A percentile compares a stretch with the other conserved stretches of the same genome.
These are phyloP conservation scores for Trichoderma polysporum DNA, from an alignment of 2,329 filamentous ascomycete genomes.

Conservation along the genomic window DNA sequence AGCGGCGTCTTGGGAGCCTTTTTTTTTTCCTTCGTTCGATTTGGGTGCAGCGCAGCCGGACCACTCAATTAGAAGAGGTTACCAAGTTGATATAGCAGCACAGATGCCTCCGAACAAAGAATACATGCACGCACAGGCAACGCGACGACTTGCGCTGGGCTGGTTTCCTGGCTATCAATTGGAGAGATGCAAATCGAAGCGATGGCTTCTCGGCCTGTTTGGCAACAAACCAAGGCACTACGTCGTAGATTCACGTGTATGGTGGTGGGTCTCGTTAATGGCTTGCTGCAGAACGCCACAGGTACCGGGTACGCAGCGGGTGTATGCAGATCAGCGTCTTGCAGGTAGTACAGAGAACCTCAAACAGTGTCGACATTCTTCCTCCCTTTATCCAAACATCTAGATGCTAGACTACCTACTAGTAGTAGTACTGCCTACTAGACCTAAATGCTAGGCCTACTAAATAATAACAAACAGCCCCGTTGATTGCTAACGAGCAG, in stretches of 20 bases:
- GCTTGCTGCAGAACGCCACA: slow-evolving; percentile 6
- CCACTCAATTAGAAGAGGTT: not conserved
- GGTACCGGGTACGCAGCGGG: not conserved
- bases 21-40: slow-evolving; percentile 1
- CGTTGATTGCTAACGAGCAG: not conserved
- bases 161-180: slow-evolving; percentile 12
- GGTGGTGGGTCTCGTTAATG: slow-evolving; percentile 2
- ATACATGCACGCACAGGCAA: slow-evolving; percentile 11
- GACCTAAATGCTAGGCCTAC: no score
- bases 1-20: slow-evolving; percentile 25
- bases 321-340: not conserved
- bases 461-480: not conserved
- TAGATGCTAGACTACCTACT: no score
- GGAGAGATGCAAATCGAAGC: slow-evolving; percentile 17
- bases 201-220: slow-evolving; percentile 11
- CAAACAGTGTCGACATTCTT: not conserved
- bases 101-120: slow-evolving; percentile 2
- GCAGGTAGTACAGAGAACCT: not conserved
- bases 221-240: slow-evolving; percentile 8
- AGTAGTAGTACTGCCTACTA: no score
- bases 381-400: not conserved
- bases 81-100: not conserved
- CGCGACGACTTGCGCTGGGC: slow-evolving; percentile 21
- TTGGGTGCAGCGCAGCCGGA: not conserved
- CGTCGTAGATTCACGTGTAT: slow-evolving; percentile 20